These are phyloP conservation scores for Exophiala spinifera DNA, from an alignment of 2,329 filamentous ascomycete species.

Conservation along the genomic window DNA sequence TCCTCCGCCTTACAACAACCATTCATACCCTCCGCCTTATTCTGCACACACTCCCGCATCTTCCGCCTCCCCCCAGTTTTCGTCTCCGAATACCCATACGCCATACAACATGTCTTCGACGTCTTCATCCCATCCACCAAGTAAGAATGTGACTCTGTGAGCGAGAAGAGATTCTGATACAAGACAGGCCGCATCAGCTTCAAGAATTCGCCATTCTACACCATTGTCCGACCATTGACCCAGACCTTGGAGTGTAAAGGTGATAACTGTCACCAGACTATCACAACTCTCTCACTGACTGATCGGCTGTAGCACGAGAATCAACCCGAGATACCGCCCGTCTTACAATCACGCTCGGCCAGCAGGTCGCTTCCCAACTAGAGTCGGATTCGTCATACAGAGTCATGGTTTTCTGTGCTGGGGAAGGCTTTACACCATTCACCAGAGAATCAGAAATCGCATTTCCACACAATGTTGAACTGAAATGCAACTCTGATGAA, in stretches of 20 bases:
- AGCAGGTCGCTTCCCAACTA: conserved; percentile 55
- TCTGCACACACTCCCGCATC: conserved; percentile 26
- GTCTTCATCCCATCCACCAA: conserved; percentile 1
- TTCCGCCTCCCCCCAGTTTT: conserved; percentile 27
- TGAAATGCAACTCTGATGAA: conserved; percentile 84
- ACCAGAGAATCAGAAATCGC: conserved; percentile 62
- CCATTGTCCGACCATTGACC: conserved; percentile 63
- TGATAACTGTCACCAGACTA: conserved; percentile 37
- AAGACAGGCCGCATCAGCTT: conserved; percentile 51
- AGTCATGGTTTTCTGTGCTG: conserved; percentile 80
- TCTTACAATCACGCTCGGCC: conserved; percentile 58
- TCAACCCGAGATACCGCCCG: conserved; percentile 57
- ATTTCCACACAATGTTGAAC: conserved; percentile 88
- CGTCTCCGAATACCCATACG: conserved; percentile 18
- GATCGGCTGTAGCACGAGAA: conserved; percentile 51
- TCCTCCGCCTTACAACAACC: conserved; percentile 15
- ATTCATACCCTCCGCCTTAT: conserved; percentile 24
- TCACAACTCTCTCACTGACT: conserved; percentile 8
- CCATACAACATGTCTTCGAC: conserved; percentile 19
- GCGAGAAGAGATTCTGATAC: conserved; percentile 17
- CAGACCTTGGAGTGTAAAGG: conserved; percentile 68
- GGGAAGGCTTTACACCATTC: conserved; percentile 58
- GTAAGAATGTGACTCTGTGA: conserved; percentile 10
- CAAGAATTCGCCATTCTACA: conserved; percentile 84
- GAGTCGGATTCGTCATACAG: conserved; percentile 60